A percentile compares a stretch with the other conserved stretches of the same genome.
Evolutionary conservation across 345 rosid genomes (phyloP).

Genomic region (Bretschneidera sinensis): DNA sequence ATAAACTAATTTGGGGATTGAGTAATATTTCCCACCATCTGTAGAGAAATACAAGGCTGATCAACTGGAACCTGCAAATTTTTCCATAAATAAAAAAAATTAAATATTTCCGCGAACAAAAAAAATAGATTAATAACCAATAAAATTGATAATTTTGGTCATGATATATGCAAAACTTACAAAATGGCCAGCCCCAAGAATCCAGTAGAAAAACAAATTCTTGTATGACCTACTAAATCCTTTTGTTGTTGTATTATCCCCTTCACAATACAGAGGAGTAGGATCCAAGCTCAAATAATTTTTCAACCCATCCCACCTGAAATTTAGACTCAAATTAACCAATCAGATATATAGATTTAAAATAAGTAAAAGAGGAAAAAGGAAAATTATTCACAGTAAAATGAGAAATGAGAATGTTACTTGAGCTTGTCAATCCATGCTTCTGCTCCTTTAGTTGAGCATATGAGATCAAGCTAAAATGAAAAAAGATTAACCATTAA

Average conservation of each 20-base stretch:
- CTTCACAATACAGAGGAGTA: conserved; percentile 28
- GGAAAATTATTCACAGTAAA: too few species aligned
- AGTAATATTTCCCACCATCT: conserved; percentile 37
- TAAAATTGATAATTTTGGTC: too few species aligned
- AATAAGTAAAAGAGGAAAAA: background rate
- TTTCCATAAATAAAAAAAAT: background rate
- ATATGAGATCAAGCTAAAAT: conserved; percentile 36
- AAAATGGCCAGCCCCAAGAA: conserved; percentile 42
- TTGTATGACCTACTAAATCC: conserved; percentile 27
- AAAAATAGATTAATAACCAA: too few species aligned
- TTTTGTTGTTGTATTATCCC: conserved; percentile 17
- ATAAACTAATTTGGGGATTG: conserved; percentile 32
- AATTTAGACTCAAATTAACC: background rate
- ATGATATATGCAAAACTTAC: conserved; percentile 15
- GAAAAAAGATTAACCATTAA: too few species aligned
- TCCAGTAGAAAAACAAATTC: conserved; percentile 37
- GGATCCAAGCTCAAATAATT: conserved; percentile 16
- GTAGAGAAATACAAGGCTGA: conserved; percentile 36
- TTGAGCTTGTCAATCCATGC: conserved; percentile 40
- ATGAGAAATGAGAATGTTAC: conserved; percentile 10
- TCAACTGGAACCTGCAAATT: conserved; percentile 36
- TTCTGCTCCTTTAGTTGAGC: conserved; percentile 43
- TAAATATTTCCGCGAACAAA: too few species aligned
- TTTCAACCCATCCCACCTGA: conserved; percentile 37
- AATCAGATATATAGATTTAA: background rate